Evolutionary conservation across 176 grass and related monocot genomes (phyloP), one percentile per base, ranked within the genome.

Genomic region (Zoysia pacifica): DNA sequence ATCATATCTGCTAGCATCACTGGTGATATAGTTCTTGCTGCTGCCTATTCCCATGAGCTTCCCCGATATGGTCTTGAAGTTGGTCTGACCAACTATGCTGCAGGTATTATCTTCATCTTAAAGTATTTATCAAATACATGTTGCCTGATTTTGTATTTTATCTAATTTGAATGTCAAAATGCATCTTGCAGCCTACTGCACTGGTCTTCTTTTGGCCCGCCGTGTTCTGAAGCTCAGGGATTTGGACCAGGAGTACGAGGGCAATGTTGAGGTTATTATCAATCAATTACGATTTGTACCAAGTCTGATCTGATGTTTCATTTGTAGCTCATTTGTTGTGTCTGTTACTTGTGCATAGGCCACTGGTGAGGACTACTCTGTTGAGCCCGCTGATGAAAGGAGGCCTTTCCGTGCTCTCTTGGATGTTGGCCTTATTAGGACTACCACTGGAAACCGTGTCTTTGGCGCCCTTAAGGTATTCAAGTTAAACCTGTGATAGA

Each of bases 401-500:
- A 90, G 93, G 79, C 93, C 93, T 2, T 96, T 96, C 90, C 84
- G 90, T 56, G 93, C 93, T 70, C 84, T 94, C 7, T 83, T 94
- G 83, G 93, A 94, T 83, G 93, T 94, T 56, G 93, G 93, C 9
- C 93, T 94, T 80, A 4, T 94, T 8, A 89, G 93, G 81, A 92
- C 93, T 6, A 96, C 90, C 5, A 92, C 93, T 39, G 93, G 93
- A 35, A 91, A 96, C 69, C 87, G 93, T 81, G 87, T 96, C 13
- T 96, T 96, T 78, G 90, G 93, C 81, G 90, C 93, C 70, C 93
- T 96, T 5, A 96, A 96, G 90, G 93, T 96, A 69, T 28, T 28
- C 28, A 28, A 28, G 28, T 28, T 28, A 28, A 28, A 28, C 28
- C 28, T 28, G 28, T 28, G 28, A 28, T 28, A 28, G 28, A 28